These are phyloP conservation scores for Crucibulum laeve DNA, from an alignment of 768 basidiomycete species.

Conservation along the genomic window DNA sequence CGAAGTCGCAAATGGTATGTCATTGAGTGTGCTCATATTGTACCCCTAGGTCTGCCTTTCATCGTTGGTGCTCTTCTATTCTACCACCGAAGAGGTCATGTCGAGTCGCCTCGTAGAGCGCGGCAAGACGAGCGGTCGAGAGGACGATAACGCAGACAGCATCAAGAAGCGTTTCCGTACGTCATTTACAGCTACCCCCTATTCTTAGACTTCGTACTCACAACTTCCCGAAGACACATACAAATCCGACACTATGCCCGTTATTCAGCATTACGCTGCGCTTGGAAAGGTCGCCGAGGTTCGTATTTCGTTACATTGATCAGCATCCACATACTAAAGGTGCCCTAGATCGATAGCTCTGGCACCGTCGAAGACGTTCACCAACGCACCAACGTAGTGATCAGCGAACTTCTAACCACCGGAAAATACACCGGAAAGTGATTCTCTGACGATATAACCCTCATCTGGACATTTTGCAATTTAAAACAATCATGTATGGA, in stretches of 20 bases:
- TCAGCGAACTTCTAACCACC: background rate
- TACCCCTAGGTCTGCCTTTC: constrained; percentile 69
- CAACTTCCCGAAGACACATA: constrained; percentile 60
- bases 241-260: constrained; percentile 85
- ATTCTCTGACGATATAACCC: too few relatives aligned
- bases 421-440: too few relatives aligned
- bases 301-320: constrained; percentile 3
- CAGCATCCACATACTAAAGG: constrained; percentile 1
- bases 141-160: constrained; percentile 92
- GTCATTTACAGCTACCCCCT: constrained; percentile 18
- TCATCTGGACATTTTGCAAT: too few relatives aligned
- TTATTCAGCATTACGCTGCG: constrained; percentile 76
- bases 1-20: constrained; percentile 13
- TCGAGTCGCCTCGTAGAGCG: constrained; percentile 80
- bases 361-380: constrained; percentile 71
- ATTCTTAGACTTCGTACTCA: background rate
- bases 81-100: constrained; percentile 87
- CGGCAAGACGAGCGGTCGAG: constrained; percentile 89
- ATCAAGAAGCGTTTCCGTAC: constrained; percentile 95
- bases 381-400: constrained; percentile 11
- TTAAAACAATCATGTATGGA: too few relatives aligned
- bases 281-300: constrained; percentile 79
- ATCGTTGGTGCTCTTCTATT: constrained; percentile 78
- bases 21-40: constrained; percentile 1
- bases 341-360: constrained; percentile 60